phyloP scores from a whole-genome alignment of 2,329 filamentous ascomycete species.

The Massarina eburnea region DNA sequence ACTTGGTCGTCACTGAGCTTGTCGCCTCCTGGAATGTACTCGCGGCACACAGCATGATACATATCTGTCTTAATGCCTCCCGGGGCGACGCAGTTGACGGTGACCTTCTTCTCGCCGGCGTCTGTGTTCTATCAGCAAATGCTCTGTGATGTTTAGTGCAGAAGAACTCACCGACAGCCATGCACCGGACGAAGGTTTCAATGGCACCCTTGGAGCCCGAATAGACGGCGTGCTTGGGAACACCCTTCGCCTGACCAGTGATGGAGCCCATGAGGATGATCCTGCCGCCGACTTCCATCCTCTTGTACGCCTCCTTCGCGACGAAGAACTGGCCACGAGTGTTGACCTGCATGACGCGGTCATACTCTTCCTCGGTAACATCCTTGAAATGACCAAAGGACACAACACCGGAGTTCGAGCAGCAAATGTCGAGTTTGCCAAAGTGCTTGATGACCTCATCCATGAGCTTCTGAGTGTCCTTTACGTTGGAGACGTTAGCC shows the following conservation, averaged over 20 bases:
- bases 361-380: slow-evolving; percentile 57
- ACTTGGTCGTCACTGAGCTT: slow-evolving; percentile 60
- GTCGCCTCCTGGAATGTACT: slow-evolving; percentile 62
- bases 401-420: slow-evolving; percentile 66
- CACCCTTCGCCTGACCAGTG: slow-evolving; percentile 59
- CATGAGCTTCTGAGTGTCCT: slow-evolving; percentile 65
- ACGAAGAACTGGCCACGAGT: slow-evolving; percentile 66
- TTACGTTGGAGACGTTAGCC: slow-evolving; percentile 67
- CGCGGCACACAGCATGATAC: slow-evolving; percentile 65
- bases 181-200: slow-evolving; percentile 57
- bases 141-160: neutral
- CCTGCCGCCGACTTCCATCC: slow-evolving; percentile 53
- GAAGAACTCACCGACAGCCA: slow-evolving; percentile 49
- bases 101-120: slow-evolving; percentile 57
- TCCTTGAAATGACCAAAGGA: slow-evolving; percentile 57
- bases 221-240: slow-evolving; percentile 57
- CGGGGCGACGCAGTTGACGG: slow-evolving; percentile 62
- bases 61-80: slow-evolving; percentile 60
- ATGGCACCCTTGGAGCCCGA: slow-evolving; percentile 57
- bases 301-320: slow-evolving; percentile 58
- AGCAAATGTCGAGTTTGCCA: slow-evolving; percentile 69
- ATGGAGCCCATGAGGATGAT: slow-evolving; percentile 60
- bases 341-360: slow-evolving; percentile 63
- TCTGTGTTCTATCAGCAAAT: slow-evolving; percentile 35
- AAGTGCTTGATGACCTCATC: slow-evolving; percentile 63